phyloP scores from a whole-genome alignment of 352 stramenopile genomes.

The Paralagenidium karlingii region DNA sequence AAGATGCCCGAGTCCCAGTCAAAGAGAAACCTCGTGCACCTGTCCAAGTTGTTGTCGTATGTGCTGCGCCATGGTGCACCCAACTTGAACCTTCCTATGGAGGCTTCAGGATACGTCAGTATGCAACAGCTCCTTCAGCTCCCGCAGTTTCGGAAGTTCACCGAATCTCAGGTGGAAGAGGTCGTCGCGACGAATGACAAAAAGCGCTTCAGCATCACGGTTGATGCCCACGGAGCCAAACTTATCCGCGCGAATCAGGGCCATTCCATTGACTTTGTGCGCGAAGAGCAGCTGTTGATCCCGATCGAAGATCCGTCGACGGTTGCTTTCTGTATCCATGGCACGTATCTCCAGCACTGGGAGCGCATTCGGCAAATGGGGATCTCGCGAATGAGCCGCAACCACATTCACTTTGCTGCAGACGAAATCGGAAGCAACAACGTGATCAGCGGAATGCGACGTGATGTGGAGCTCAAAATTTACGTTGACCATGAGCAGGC shows the following conservation, averaged over 20 bases:
- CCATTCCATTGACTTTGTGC: constrained; percentile 48
- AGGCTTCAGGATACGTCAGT: constrained; percentile 47
- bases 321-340: constrained; percentile 54
- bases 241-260: constrained; percentile 79
- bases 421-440: constrained; percentile 25
- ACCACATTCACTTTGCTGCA: constrained; percentile 80
- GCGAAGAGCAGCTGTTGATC: constrained; percentile 57
- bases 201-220: constrained; percentile 61
- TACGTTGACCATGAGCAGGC: constrained; percentile 52
- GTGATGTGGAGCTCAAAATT: constrained; percentile 55
- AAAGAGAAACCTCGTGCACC: constrained; percentile 27
- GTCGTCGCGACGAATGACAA: constrained; percentile 58
- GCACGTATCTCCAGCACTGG: constrained; percentile 64
- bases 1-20: too few species aligned
- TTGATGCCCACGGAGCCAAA: constrained; percentile 19
- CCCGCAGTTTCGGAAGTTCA: constrained; percentile 36
- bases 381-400: constrained; percentile 66
- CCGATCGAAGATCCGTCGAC: constrained; percentile 31
- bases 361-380: constrained; percentile 39
- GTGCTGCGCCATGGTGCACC: constrained; percentile 60
- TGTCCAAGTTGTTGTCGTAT: constrained; percentile 71
- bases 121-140: constrained; percentile 32
- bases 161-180: constrained; percentile 39
- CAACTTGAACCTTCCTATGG: constrained; percentile 56
- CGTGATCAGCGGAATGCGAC: constrained; percentile 69